A percentile compares a stretch with the other conserved stretches of the same genome.
Evolutionary conservation across 306 rosid species (phyloP).

Genomic region (Cucumis melo): DNA sequence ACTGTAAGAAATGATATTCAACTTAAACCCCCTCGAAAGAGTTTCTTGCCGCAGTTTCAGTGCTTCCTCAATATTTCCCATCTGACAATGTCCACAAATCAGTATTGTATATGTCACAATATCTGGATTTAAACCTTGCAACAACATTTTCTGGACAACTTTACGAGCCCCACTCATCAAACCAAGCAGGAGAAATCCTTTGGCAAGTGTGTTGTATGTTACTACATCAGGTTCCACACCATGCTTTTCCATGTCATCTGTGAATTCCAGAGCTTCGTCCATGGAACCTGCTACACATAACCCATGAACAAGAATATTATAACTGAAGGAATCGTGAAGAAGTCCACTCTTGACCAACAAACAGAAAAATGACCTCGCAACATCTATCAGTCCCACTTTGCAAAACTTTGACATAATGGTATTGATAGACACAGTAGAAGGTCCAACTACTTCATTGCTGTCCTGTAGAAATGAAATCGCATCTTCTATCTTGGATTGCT

Average conservation of each 20-base stretch:
- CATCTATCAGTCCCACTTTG: conserved; percentile 30
- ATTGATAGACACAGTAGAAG: conserved; percentile 33
- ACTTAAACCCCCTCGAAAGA: conserved; percentile 27
- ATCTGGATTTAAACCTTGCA: conserved; percentile 28
- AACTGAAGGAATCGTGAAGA: conserved; percentile 41
- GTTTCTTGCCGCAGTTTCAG: conserved; percentile 27
- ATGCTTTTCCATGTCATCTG: conserved; percentile 39
- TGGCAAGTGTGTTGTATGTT: conserved; percentile 34
- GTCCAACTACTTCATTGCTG: conserved; percentile 8
- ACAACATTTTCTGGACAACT: conserved; percentile 29
- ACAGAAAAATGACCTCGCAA: conserved; percentile 30
- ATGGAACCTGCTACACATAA: conserved; percentile 40
- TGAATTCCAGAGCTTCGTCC: conserved; percentile 35
- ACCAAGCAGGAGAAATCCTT: conserved; percentile 42
- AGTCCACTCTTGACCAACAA: conserved; percentile 37
- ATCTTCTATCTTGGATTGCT: conserved; percentile 28
- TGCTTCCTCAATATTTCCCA: conserved; percentile 31
- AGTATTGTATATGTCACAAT: conserved; percentile 28
- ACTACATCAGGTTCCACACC: conserved; percentile 27
- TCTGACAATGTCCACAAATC: conserved; percentile 36
- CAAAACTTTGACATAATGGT: conserved; percentile 33
- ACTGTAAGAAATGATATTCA: conserved; percentile 25
- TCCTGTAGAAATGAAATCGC: conserved; percentile 26
- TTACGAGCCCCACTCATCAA: conserved; percentile 25
- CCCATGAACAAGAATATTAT: conserved; percentile 47